Percentiles rank a stretch among this genome's conserved stretches.
Evolutionary conservation across 2,329 filamentous ascomycete genomes (phyloP).

Genomic region (Aspergillus proliferans): DNA sequence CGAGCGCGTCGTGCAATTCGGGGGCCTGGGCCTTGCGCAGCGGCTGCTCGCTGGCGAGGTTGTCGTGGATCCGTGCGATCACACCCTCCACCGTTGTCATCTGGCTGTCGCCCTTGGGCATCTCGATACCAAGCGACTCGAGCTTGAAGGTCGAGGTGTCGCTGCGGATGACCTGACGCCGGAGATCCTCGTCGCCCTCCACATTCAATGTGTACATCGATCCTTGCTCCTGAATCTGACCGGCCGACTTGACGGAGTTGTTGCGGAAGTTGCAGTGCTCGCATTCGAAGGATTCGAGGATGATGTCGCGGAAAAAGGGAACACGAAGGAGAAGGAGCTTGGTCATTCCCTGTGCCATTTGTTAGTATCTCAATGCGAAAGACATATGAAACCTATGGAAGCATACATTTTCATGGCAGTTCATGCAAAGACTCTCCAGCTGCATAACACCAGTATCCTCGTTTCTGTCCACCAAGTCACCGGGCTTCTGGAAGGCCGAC

Average conservation of each 20-base stretch:
- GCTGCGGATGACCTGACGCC: slow-evolving; percentile 84
- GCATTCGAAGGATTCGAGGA: slow-evolving; percentile 95
- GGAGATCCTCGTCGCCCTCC: slow-evolving; percentile 66
- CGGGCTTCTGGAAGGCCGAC: slow-evolving; percentile 34
- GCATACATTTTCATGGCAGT: slow-evolving; percentile 68
- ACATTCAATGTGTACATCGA: slow-evolving; percentile 76
- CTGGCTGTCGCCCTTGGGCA: slow-evolving; percentile 83
- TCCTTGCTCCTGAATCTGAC: slow-evolving; percentile 84
- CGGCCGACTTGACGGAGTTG: slow-evolving; percentile 88
- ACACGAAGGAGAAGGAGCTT: slow-evolving; percentile 84
- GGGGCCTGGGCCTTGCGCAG: slow-evolving; percentile 69
- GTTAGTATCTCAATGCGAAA: slow-evolving; percentile 10
- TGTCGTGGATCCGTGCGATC: slow-evolving; percentile 68
- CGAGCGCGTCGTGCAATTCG: slow-evolving; percentile 72
- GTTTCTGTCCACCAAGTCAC: slow-evolving; percentile 32
- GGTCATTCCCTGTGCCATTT: slow-evolving; percentile 63
- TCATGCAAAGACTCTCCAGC: slow-evolving; percentile 75
- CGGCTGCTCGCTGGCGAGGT: slow-evolving; percentile 76
- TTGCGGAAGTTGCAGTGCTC: slow-evolving; percentile 83
- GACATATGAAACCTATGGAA: slow-evolving; percentile 2
- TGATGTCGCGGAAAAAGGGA: slow-evolving; percentile 94
- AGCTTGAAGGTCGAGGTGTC: slow-evolving; percentile 81
- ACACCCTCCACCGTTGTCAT: slow-evolving; percentile 92
- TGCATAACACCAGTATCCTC: slow-evolving; percentile 40
- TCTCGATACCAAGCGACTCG: slow-evolving; percentile 87